Evolutionary conservation across 2,329 filamentous ascomycete species (phyloP).

Genomic region (Lanzia echinophila): DNA sequence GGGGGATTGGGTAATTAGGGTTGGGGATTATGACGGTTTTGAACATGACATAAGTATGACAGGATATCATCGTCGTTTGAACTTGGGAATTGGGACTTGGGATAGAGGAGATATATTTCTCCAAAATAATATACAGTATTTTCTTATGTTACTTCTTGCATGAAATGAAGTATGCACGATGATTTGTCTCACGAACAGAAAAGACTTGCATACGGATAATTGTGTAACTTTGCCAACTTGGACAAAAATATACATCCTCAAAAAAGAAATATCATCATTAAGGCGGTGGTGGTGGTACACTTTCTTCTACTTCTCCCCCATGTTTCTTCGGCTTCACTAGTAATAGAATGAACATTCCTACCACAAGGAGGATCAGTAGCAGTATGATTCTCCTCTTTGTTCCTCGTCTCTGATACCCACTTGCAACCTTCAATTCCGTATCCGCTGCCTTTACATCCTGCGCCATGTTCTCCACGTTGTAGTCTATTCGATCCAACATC

Average conservation of each 20-base stretch:
- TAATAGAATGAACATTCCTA: slow-evolving; percentile 79
- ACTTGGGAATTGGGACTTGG: not conserved
- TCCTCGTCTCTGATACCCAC: slow-evolving; percentile 79
- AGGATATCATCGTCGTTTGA: not conserved
- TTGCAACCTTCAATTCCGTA: slow-evolving; percentile 83
- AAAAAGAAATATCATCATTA: slow-evolving; percentile 2
- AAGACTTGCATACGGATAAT: not conserved
- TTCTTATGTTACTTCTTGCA: too few species aligned
- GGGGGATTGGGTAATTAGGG: not conserved
- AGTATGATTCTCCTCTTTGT: slow-evolving; percentile 92
- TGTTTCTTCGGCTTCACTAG: slow-evolving; percentile 54
- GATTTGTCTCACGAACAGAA: too few species aligned
- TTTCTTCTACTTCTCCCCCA: slow-evolving; percentile 15
- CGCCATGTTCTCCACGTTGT: slow-evolving; percentile 95
- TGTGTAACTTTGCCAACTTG: not conserved
- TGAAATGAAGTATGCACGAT: not conserved
- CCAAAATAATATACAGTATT: too few species aligned
- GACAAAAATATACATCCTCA: not conserved
- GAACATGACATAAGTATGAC: not conserved
- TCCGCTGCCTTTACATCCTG: slow-evolving; percentile 88
- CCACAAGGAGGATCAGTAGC: slow-evolving; percentile 75
- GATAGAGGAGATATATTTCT: not conserved
- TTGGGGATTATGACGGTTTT: not conserved
- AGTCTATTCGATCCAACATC: slow-evolving; percentile 91
- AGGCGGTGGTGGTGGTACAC: slow-evolving; percentile 23